These are phyloP conservation scores for Scheffersomyces lignicola DNA, from an alignment of 1,139 yeast genomes.

Conservation along the genomic window DNA sequence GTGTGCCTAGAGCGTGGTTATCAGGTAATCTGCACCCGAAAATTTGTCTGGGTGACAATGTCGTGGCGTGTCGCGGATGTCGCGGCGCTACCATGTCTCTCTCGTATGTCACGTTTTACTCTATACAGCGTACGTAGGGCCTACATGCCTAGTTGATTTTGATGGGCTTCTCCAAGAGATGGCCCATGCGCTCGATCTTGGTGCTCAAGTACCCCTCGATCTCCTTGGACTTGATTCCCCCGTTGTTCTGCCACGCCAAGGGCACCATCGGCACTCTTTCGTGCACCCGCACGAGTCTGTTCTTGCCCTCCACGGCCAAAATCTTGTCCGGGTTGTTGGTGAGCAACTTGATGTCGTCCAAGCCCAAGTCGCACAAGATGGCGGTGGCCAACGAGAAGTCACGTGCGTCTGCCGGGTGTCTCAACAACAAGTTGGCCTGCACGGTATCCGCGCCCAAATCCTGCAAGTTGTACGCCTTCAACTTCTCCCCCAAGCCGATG, in stretches of 20 bases:
- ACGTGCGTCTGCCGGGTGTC: slow-evolving; percentile 97
- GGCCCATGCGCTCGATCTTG: slow-evolving; percentile 97
- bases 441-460: slow-evolving; percentile 99
- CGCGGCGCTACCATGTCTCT: no score
- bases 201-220: slow-evolving; percentile 92
- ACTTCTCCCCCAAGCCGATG: slow-evolving; percentile 93
- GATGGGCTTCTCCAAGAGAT: slow-evolving; percentile 41
- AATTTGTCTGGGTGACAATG: no score
- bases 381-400: slow-evolving; percentile 93
- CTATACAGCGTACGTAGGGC: no score
- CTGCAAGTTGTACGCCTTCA: slow-evolving; percentile 94
- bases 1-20: no score
- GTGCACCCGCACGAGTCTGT: slow-evolving; percentile 65
- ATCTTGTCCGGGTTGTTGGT: slow-evolving; percentile 98
- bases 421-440: slow-evolving; percentile 85
- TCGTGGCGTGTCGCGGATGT: no score
- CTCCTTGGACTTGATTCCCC: slow-evolving; percentile 79
- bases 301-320: slow-evolving; percentile 86
- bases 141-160: slow-evolving; percentile 10
- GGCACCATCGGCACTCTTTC: slow-evolving; percentile 98
- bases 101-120: no score
- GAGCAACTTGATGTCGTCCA: slow-evolving; percentile 68
- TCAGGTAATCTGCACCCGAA: no score
- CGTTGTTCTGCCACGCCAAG: slow-evolving; percentile 67
- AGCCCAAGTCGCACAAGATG: slow-evolving; percentile 79